These are phyloP conservation scores for Leccinum pellstonianum DNA, from an alignment of 768 basidiomycete species.

Conservation along the genomic window DNA sequence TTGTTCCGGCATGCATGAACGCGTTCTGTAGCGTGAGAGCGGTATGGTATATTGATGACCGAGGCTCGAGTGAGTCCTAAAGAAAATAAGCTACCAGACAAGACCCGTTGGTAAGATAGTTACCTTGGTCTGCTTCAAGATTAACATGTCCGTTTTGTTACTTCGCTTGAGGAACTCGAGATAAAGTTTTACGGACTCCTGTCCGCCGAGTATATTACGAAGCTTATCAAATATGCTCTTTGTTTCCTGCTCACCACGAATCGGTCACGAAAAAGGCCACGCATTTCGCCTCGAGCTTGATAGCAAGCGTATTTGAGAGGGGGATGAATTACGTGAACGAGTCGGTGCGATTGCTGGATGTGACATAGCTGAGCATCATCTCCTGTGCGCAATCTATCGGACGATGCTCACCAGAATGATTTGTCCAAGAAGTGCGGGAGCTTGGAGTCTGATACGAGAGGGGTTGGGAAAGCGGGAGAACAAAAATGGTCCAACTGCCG, in stretches of 20 bases:
- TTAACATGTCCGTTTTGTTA: constrained; percentile 88
- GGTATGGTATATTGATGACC: constrained; percentile 96
- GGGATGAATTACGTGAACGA: too few relatives aligned
- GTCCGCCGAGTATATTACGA: constrained; percentile 82
- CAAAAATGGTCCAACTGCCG: too few relatives aligned
- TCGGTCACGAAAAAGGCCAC: constrained; percentile 8
- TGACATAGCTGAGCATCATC: constrained; percentile 13
- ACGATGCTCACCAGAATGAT: too few relatives aligned
- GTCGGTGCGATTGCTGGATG: too few relatives aligned
- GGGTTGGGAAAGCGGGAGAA: too few relatives aligned
- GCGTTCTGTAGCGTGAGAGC: constrained; percentile 96
- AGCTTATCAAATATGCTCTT: constrained; percentile 70
- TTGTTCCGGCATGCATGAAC: constrained; percentile 98
- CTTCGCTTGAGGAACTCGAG: constrained; percentile 94
- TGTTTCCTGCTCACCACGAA: constrained; percentile 43
- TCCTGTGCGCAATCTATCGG: too few relatives aligned
- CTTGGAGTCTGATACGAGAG: too few relatives aligned
- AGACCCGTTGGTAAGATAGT: neutral
- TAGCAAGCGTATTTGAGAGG: too few relatives aligned
- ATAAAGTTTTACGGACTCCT: constrained; percentile 89
- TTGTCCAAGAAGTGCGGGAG: too few relatives aligned
- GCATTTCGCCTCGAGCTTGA: too few relatives aligned
- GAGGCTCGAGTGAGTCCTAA: constrained; percentile 86
- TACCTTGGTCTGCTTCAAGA: constrained; percentile 92
- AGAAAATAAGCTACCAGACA: constrained; percentile 7